These are phyloP conservation scores for Agrocybe chaxingu DNA, from an alignment of 768 basidiomycete genomes.

Conservation along the genomic window DNA sequence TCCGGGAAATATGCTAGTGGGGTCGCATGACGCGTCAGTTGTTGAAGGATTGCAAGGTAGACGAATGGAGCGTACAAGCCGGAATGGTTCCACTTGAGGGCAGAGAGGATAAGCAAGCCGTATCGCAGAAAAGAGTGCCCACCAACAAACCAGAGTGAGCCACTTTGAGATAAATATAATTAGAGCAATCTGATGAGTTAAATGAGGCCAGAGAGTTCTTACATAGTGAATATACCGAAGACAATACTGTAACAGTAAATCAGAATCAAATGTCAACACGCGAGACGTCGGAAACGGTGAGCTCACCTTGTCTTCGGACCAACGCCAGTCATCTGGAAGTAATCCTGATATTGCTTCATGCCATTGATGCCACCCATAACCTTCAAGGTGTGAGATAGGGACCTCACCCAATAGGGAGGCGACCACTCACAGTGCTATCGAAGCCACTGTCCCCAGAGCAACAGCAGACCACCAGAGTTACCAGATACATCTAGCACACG, in stretches of 20 bases:
- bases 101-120: background rate
- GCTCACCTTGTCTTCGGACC: conserved; percentile 41
- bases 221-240: conserved; percentile 53
- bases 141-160: conserved; percentile 33
- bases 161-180: conserved; percentile 20
- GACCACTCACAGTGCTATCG: conserved; percentile 42
- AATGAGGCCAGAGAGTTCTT: conserved; percentile 10
- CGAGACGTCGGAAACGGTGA: background rate
- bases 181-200: background rate
- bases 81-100: conserved; percentile 39
- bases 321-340: conserved; percentile 41
- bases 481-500: conserved; percentile 36
- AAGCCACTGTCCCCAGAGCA: conserved; percentile 53
- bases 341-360: conserved; percentile 45
- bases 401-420: background rate
- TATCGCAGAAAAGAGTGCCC: background rate
- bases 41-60: background rate
- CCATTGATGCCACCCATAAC: conserved; percentile 54
- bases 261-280: background rate
- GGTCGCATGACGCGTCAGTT: background rate
- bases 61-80: conserved; percentile 28
- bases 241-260: conserved; percentile 32
- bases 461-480: conserved; percentile 44
- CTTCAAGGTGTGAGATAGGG: conserved; percentile 15
- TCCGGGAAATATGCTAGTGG: conserved; percentile 43